phyloP scores from a whole-genome alignment of 1,139 yeast species.

The Arxiozyma telluris region DNA sequence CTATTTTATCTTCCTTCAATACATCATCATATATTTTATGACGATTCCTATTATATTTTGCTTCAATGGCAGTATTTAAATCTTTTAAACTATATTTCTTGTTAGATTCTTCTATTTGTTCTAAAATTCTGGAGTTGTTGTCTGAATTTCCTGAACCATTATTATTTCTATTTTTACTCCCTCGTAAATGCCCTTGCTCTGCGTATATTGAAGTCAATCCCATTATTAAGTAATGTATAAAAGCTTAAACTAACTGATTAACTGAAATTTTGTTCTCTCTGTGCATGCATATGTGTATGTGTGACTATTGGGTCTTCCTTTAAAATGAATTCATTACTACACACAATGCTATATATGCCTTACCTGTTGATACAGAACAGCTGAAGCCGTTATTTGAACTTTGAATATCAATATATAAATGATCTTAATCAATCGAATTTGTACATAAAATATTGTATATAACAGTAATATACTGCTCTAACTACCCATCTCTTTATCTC shows the following conservation, averaged over 20 bases:
- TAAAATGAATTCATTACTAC: background rate
- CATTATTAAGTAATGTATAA: background rate
- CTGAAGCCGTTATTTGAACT: background rate
- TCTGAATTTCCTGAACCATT: background rate
- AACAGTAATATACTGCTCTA: background rate
- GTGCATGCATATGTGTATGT: too few relatives aligned
- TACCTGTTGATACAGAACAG: background rate
- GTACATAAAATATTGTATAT: too few relatives aligned
- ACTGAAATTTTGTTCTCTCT: background rate
- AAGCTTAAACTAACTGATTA: background rate
- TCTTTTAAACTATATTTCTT: constrained; percentile 4
- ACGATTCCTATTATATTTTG: background rate
- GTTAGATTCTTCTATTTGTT: background rate
- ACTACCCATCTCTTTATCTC: background rate
- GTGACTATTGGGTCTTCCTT: background rate
- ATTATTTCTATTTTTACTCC: background rate
- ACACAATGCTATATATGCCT: too few relatives aligned
- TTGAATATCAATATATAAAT: too few relatives aligned
- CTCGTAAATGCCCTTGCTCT: background rate
- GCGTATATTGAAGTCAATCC: background rate
- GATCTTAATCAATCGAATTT: background rate
- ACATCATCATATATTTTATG: background rate
- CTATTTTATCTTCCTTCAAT: background rate
- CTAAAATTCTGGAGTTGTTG: background rate
- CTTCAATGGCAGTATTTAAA: background rate